phyloP scores from a whole-genome alignment of 306 rosid species.

The Rosa chinensis region DNA sequence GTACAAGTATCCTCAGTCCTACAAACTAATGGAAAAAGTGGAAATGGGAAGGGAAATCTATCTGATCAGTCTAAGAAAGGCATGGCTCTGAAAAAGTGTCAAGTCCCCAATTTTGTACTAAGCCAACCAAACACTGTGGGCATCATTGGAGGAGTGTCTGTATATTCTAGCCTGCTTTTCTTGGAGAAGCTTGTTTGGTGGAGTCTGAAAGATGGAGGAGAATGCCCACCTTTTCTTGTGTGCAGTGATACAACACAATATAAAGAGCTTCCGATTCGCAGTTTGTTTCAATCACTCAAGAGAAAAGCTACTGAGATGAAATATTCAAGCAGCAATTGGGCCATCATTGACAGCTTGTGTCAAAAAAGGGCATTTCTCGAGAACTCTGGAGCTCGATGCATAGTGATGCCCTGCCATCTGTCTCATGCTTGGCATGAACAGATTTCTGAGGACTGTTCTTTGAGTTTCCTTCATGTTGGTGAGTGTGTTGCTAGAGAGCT shows the following conservation, averaged over 20 bases:
- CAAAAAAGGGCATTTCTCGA: conserved; percentile 46
- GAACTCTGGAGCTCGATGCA: conserved; percentile 56
- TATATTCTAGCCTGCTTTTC: conserved; percentile 69
- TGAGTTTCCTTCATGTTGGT: conserved; percentile 62
- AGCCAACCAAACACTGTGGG: conserved; percentile 72
- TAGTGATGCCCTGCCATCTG: conserved; percentile 73
- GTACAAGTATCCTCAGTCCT: conserved; percentile 41
- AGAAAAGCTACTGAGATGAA: conserved; percentile 26
- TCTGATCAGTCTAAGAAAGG: conserved; percentile 30
- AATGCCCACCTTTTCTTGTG: conserved; percentile 73
- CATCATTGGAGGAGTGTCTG: conserved; percentile 76
- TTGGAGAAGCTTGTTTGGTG: conserved; percentile 79
- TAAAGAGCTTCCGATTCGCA: conserved; percentile 36
- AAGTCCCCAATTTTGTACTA: conserved; percentile 29
- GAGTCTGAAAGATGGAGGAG: conserved; percentile 58
- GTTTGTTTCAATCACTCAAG: conserved; percentile 31
- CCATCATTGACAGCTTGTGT: conserved; percentile 47
- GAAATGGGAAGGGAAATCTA: conserved; percentile 27
- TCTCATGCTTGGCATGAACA: conserved; percentile 61
- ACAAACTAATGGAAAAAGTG: conserved; percentile 44
- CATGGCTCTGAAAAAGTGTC: conserved; percentile 29
- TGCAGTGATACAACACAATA: conserved; percentile 63
- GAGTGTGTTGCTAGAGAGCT: conserved; percentile 70
- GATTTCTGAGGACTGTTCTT: conserved; percentile 47
- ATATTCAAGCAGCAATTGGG: conserved; percentile 27